Evolutionary conservation across 768 basidiomycete species (phyloP), one percentile per base, ranked within the genome.

Genomic region (Fomitopsis pulvina): DNA sequence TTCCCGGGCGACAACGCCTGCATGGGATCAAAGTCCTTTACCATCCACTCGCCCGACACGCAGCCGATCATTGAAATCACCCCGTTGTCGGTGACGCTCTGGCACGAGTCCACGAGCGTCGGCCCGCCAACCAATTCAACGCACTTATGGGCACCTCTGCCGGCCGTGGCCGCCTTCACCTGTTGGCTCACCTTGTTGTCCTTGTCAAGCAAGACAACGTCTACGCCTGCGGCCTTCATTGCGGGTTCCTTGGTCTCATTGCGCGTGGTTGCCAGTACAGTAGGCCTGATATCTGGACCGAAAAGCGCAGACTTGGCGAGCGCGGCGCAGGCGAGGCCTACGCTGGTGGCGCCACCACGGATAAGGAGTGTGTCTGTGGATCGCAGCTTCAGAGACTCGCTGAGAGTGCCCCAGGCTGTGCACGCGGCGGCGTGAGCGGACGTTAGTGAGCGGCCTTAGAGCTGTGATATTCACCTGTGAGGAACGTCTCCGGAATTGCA

Each of bases 1-100:
- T 46, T 46, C 45, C 29, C 10, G 4, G 45, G 45, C 16, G 7
- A 6, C 3, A 46, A 32, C 30, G 45, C 18, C 28, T 28, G 3
- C 45, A 46, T 46, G 29, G 45, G 45, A 22, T 46, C 30, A 21
- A 46, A 46, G 6, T 46, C 45, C 45, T 46, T 46, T 16, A 46
- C 29, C 45, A 32, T 46, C 45, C 45, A 46, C 32, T 46, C 29
- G 28, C 45, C 45, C 45, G 45, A 46, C 18, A 46, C 45, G 21
- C 45, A 46, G 4, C 45, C 45, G 32, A 46, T 37, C 45, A 46
- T 34, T 18, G 45, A 46, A 18, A 32, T 18, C 3, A 46, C 18
- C 2, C 45, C 45, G 20, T 46, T 22, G 18, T 32, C 29, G 10
- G 45, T 10, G 3, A 46, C 4, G 20, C 29, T 37, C 45, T 34